Percentiles rank a stretch among this genome's conserved stretches.
Conservation (phyloP, 1,284 basidiomycete species). For the Trichosporon asahii region DNA sequence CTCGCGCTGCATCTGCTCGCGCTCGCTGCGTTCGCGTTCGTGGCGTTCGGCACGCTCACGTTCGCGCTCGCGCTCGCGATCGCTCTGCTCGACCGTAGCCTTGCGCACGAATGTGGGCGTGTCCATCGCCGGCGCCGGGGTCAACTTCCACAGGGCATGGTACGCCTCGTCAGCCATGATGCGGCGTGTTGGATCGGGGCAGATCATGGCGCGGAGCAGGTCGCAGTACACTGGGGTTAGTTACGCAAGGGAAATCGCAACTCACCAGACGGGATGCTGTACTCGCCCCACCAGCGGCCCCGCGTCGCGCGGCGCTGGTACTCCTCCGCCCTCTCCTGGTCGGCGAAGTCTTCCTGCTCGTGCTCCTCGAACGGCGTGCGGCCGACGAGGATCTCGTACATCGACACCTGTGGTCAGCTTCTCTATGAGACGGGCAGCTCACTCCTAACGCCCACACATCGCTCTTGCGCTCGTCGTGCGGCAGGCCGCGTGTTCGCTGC, state of each 20-base stretch:
- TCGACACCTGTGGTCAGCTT: slow-evolving; percentile 59
- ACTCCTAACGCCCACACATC: slow-evolving; percentile 88
- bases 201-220: slow-evolving; percentile 46
- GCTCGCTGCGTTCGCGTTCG: no score
- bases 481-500: slow-evolving; percentile 74
- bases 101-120: slow-evolving; percentile 49
- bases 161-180: slow-evolving; percentile 44
- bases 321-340: slow-evolving; percentile 68
- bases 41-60: no score
- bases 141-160: slow-evolving; percentile 29
- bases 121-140: slow-evolving; percentile 33
- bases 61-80: not conserved
- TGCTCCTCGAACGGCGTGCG: slow-evolving; percentile 84
- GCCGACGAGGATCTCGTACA: slow-evolving; percentile 86
- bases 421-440: slow-evolving; percentile 25
- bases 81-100: slow-evolving; percentile 21
- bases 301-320: slow-evolving; percentile 77
- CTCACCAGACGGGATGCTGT: slow-evolving; percentile 63
- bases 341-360: slow-evolving; percentile 76
- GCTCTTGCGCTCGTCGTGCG: slow-evolving; percentile 85
- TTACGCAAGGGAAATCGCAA: not conserved
- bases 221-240: slow-evolving; percentile 32
- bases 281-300: slow-evolving; percentile 77
- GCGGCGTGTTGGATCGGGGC: slow-evolving; percentile 41
- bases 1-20: not conserved